A percentile compares a stretch with the other conserved stretches of the same genome.
Evolutionary conservation across 192 early-diverging fungal species (phyloP).

Genomic region (Coemansia sp.): DNA sequence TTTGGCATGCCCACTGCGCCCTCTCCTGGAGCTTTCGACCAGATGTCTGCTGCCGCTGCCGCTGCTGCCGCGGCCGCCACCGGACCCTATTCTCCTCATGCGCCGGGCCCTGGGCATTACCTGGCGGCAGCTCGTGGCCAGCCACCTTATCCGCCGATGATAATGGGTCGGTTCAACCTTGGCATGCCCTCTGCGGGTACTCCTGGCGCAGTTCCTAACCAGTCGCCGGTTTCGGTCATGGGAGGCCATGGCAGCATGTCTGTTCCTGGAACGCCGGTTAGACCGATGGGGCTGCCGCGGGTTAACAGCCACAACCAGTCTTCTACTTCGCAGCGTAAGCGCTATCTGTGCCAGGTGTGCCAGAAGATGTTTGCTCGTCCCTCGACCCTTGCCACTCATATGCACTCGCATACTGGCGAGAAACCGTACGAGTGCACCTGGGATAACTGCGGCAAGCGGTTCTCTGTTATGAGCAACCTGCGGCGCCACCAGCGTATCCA

Average conservation of each 20-base stretch:
- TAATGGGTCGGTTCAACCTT: constrained; percentile 40
- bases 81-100: constrained; percentile 30
- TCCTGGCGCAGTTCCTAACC: constrained; percentile 21
- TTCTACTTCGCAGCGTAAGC: constrained; percentile 54
- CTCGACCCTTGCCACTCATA: constrained; percentile 65
- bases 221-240: constrained; percentile 13
- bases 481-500: constrained; percentile 60
- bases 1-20: constrained; percentile 35
- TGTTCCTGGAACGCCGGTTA: constrained; percentile 27
- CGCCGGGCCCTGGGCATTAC: constrained; percentile 16
- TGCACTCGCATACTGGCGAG: constrained; percentile 73
- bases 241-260: constrained; percentile 19
- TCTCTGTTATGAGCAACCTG: constrained; percentile 73
- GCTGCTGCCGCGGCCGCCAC: constrained; percentile 29
- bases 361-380: constrained; percentile 67
- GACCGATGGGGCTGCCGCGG: constrained; percentile 23
- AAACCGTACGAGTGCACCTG: constrained; percentile 64
- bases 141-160: constrained; percentile 43
- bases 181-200: constrained; percentile 9
- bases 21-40: constrained; percentile 27
- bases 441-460: constrained; percentile 61
- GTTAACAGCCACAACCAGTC: constrained; percentile 34
- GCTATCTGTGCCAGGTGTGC: constrained; percentile 63
- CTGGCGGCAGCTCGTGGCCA: constrained; percentile 19
- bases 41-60: constrained; percentile 27